These are phyloP conservation scores for Solanum verrucosum DNA, from an alignment of 257 asterid species.

Conservation along the genomic window DNA sequence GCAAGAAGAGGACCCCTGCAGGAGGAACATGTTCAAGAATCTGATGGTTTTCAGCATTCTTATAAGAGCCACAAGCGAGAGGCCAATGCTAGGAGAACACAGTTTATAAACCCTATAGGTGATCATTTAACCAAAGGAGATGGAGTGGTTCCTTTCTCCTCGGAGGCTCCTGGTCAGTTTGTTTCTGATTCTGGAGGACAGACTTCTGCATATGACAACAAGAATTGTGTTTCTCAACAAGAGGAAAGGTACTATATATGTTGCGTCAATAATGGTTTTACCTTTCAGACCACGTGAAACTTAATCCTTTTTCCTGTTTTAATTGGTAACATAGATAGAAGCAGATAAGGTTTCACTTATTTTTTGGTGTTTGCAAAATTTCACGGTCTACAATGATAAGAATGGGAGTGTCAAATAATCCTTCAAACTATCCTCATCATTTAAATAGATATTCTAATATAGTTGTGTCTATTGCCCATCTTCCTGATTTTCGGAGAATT, in stretches of 20 bases:
- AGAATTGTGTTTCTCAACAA: slow-evolving; percentile 26
- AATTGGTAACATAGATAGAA: neutral
- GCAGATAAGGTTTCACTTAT: neutral
- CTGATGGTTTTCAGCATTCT: slow-evolving; percentile 27
- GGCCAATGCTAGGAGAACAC: slow-evolving; percentile 31
- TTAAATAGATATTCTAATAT: neutral
- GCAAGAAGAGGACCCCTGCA: slow-evolving; percentile 41
- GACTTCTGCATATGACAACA: slow-evolving; percentile 12
- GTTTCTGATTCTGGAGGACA: slow-evolving; percentile 29
- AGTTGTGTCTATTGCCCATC: neutral
- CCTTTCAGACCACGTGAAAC: neutral
- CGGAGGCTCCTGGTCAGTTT: slow-evolving; percentile 19
- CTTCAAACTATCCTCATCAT: neutral
- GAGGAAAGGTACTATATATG: slow-evolving; percentile 51
- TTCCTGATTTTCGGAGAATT: neutral
- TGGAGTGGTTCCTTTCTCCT: slow-evolving; percentile 19
- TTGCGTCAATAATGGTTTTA: neutral
- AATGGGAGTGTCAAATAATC: neutral
- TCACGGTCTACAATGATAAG: neutral
- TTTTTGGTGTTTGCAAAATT: neutral
- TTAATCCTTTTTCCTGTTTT: neutral
- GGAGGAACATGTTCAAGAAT: slow-evolving; percentile 34
- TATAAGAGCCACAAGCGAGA: slow-evolving; percentile 42
- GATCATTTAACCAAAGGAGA: slow-evolving; percentile 29
- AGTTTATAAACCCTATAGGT: slow-evolving; percentile 15